Conservation (phyloP, 1,284 basidiomycete genomes). For the Gastroboletus turbinatus region DNA sequence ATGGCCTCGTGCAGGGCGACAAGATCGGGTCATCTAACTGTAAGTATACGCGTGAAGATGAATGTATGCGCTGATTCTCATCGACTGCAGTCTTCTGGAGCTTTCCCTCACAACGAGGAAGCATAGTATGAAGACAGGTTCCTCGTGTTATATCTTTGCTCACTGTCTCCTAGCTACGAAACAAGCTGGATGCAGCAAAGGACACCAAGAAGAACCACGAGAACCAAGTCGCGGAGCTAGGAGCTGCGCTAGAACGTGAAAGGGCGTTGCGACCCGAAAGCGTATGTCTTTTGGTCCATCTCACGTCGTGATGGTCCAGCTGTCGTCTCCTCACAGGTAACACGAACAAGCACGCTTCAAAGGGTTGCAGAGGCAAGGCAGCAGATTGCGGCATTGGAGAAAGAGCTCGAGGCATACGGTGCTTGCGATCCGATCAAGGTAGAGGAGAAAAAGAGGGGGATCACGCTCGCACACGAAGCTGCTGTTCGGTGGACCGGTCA, state of each 20-base stretch:
- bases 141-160: slow-evolving; percentile 2
- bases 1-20: slow-evolving; percentile 79
- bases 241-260: slow-evolving; percentile 50
- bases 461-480: slow-evolving; percentile 75
- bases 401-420: slow-evolving; percentile 73
- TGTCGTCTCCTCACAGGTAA: slow-evolving; percentile 42
- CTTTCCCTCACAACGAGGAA: slow-evolving; percentile 84
- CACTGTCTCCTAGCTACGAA: slow-evolving; percentile 49
- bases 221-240: slow-evolving; percentile 49
- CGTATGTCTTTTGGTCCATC: slow-evolving; percentile 41
- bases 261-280: slow-evolving; percentile 60
- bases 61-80: slow-evolving; percentile 35
- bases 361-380: slow-evolving; percentile 51
- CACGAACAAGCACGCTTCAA: slow-evolving; percentile 50
- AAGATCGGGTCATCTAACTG: slow-evolving; percentile 93
- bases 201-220: slow-evolving; percentile 48
- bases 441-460: slow-evolving; percentile 70
- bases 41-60: slow-evolving; percentile 38
- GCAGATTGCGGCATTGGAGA: slow-evolving; percentile 57
- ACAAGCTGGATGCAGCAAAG: slow-evolving; percentile 54
- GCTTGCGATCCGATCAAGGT: slow-evolving; percentile 81
- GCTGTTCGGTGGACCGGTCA: slow-evolving; percentile 83
- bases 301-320: not conserved
- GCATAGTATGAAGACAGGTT: slow-evolving; percentile 50
- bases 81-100: slow-evolving; percentile 81